Evolutionary conservation across 2,329 filamentous ascomycete genomes (phyloP), one percentile per base, ranked within the genome.

Genomic region (Colletotrichum truncatum): DNA sequence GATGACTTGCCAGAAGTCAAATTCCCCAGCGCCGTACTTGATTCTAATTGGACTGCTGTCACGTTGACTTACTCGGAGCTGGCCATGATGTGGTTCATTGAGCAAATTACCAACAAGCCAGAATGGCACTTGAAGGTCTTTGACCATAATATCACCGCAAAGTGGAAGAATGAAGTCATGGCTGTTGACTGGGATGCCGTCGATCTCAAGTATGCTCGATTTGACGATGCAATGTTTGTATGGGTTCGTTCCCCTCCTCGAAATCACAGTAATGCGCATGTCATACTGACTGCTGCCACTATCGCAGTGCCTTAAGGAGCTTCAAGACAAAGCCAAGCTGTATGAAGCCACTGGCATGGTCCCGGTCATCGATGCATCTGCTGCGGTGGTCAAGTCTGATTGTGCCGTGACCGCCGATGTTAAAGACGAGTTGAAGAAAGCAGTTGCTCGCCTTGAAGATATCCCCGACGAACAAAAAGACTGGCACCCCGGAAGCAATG

Each of bases 401-500:
- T 69, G 16, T n/a, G 43, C 68, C 30, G 45, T 78, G 11, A 46
- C 70, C 1, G 45, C 70, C 1, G 68, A 68, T 0, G 69, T 78
- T 3, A 58, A 63, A 4, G 14, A 81, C 1, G 73, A 76, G 1
- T 76, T 91, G 3, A 77, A 71, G 26, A 68, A 71, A 3, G 82
- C 80, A 1, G 81, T 86, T 30, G 72, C 73, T 1, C 72, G 72
- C 0, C 76, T 92, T 2, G 84, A 90, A 64, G 73, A 84, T 16
- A 78, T 85, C 1, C 82, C 84, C 0, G 82, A 85, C 6, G 58
- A 76, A 0, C 52, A 78, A 32, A 83, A 85, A 67, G 89, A 91
- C 73, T 92, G 85, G 82, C 87, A 91, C 73, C 89, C 89, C 0
- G 78, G 82, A 3, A 87, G 85, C 1, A 77, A 87, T 30, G 74